Evolutionary conservation across 2,329 filamentous ascomycete species (phyloP), one percentile per base, ranked within the genome.

Genomic region (Aspergillus japonicus): DNA sequence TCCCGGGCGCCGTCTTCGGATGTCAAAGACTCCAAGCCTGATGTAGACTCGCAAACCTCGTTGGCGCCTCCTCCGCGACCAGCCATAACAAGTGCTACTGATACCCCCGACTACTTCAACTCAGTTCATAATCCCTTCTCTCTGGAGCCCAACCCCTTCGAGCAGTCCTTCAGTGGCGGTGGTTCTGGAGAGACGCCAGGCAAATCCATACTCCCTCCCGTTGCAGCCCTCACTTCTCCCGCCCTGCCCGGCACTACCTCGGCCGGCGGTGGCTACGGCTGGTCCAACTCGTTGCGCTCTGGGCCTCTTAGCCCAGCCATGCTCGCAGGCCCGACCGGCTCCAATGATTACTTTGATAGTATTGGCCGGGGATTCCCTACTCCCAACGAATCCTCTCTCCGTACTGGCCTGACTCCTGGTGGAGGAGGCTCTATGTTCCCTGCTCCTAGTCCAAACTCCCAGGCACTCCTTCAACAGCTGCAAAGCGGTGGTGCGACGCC

Each of bases 401-500:
- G 95, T 62, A 95, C 92, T 61, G 95, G 95, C 58, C 79, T 98
- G 66, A 98, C 95, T 56, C 95, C 95, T 52, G 95, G 95, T 62
- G 94, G 94, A 66, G 92, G 93, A 74, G 94, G 93, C 69, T 96
- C 93, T 68, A 98, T 98, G 92, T 98, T 98, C 81, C 92, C 94
- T 58, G 91, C 89, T 57, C 89, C 92, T 2, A 96, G 90, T 73
- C 93, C 92, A 4, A 96, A 91, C 74, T 91, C 91, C 0, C 89
- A 92, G 79, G 89, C 90, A 54, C 79, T 97, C 6, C 91, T 93
- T 76, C 89, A 89, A 62, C 89, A 90, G 66, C 80, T 95, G 42
- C 87, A 91, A 65, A 90, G 86, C 71, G 91, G 91, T 65, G 90
- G 89, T 58, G 90, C 92, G 4, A 99, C 95, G 1, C 95, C 95